These are phyloP conservation scores for Fusarium aywerte DNA, from an alignment of 2,329 filamentous ascomycete genomes.

Conservation along the genomic window DNA sequence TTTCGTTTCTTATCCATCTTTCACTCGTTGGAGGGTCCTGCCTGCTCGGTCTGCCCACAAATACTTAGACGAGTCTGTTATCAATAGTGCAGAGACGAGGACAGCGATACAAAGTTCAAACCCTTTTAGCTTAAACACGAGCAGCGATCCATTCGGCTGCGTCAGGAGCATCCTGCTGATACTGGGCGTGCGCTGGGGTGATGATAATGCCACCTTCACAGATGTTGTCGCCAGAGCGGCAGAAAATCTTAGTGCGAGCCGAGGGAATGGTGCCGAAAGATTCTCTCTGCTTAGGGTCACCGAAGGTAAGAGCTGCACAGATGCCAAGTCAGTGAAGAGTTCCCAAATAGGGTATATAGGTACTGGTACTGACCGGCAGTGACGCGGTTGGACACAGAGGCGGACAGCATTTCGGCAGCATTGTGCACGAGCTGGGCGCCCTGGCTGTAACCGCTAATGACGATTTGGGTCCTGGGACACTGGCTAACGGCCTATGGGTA, in stretches of 20 bases:
- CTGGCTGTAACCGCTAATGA: constrained; percentile 1
- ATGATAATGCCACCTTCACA: background rate
- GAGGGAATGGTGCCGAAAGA: background rate
- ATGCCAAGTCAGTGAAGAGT: background rate
- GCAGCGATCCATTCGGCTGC: background rate
- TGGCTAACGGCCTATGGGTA: background rate
- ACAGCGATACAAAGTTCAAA: background rate
- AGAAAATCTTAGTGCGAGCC: background rate
- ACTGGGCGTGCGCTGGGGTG: background rate
- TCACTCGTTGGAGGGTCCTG: no score
- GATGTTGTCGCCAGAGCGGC: background rate
- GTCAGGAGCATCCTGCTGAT: background rate
- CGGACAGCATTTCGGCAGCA: background rate
- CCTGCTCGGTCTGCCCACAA: no score
- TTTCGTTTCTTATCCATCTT: no score
- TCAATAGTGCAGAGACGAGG: background rate
- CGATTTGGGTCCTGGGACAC: constrained; percentile 4
- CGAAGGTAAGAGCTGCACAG: background rate
- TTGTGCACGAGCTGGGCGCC: background rate
- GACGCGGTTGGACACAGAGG: background rate
- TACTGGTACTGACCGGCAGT: constrained; percentile 1
- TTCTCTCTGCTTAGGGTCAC: background rate
- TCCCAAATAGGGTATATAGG: rapidly evolving
- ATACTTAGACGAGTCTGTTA: no score
- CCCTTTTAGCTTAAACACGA: background rate